Conservation (phyloP, 371 early-diverging fungal genomes). For the Mucor lusitanicus region DNA sequence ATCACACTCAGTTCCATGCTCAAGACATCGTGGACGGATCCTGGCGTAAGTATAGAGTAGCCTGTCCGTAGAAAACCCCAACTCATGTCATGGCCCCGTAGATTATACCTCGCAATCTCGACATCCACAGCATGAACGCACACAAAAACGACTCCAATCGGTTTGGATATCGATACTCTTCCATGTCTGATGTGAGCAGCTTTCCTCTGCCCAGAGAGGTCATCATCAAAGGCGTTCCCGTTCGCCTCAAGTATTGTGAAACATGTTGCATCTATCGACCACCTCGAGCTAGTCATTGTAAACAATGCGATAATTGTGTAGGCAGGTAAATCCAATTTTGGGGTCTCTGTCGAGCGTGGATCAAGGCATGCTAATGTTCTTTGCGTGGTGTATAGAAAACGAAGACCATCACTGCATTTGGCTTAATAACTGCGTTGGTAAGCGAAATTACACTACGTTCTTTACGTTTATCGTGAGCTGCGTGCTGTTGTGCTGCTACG, state of each 20-base stretch:
- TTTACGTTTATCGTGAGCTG: conserved; percentile 71
- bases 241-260: conserved; percentile 88
- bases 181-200: conserved; percentile 16
- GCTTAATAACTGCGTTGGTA: conserved; percentile 93
- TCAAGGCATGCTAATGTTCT: not conserved
- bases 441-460: conserved; percentile 88
- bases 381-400: conserved; percentile 44
- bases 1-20: conserved; percentile 70
- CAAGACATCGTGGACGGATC: conserved; percentile 87
- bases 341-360: not conserved
- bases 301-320: conserved; percentile 90
- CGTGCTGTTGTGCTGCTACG: conserved; percentile 57
- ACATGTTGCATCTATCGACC: conserved; percentile 93
- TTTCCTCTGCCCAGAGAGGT: conserved; percentile 59
- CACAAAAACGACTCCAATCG: not conserved
- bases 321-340: conserved; percentile 38
- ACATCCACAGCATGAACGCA: conserved; percentile 17
- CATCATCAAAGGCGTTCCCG: conserved; percentile 58
- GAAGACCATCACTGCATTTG: conserved; percentile 95
- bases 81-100: conserved; percentile 1
- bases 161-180: conserved; percentile 19
- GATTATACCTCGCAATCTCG: conserved; percentile 76
- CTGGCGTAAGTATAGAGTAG: conserved; percentile 61
- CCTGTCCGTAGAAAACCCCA: too few species aligned
- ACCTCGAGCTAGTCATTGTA: conserved; percentile 89